Percentiles rank a stretch among this genome's conserved stretches.
Evolutionary conservation across 495 filamentous ascomycete genomes (phyloP).

Genomic region (Penicillium cinerascens): DNA sequence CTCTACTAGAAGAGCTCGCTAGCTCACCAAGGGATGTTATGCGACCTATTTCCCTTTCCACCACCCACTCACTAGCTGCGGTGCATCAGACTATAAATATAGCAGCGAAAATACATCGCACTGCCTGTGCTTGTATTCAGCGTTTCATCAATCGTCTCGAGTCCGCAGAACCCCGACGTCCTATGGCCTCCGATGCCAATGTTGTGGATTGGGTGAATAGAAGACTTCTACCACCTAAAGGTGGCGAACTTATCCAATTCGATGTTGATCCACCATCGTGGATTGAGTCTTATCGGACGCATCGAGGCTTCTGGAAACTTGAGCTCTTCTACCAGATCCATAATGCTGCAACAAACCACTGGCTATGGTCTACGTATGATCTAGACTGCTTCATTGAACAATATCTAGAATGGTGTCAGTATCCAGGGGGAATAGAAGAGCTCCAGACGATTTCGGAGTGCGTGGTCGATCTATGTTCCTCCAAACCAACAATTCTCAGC

Average conservation of each 20-base stretch:
- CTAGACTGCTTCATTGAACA: conserved; percentile 1
- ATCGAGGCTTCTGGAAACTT: conserved; percentile 2
- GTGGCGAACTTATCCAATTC: neutral
- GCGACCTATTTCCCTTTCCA: no score
- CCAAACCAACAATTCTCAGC: neutral
- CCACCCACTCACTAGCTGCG: no score
- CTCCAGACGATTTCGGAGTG: conserved; percentile 3
- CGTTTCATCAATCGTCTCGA: neutral
- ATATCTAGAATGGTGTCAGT: neutral
- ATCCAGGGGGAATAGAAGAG: conserved; percentile 3
- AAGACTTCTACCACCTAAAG: neutral
- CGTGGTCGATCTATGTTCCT: neutral
- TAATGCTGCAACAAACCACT: conserved; percentile 1
- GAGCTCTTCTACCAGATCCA: neutral
- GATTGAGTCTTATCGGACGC: conserved; percentile 2
- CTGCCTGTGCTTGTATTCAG: no score
- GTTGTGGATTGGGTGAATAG: neutral
- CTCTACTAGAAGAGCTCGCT: no score
- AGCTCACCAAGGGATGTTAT: no score
- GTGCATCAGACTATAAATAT: no score
- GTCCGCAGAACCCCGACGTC: conserved; percentile 2
- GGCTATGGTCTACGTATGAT: conserved; percentile 1
- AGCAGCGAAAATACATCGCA: no score
- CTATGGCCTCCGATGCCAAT: neutral
- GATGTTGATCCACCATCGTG: conserved; percentile 1